Conservation (phyloP, 2,329 filamentous ascomycete species). For the Paecilomyces niveus region DNA sequence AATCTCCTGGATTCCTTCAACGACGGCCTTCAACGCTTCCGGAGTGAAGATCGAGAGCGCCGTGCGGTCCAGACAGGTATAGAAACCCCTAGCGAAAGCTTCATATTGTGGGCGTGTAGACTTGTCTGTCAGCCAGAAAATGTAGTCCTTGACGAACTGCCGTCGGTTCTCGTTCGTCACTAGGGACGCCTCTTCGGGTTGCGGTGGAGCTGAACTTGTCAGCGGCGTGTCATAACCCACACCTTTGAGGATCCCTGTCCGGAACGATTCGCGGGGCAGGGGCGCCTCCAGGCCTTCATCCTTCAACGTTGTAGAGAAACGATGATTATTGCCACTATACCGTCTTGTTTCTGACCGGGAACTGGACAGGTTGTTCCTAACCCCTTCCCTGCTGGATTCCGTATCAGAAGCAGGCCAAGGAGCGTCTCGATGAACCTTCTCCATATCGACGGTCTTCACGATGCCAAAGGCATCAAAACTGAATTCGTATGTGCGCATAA, state of each 20-base stretch:
- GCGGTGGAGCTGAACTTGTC: slow-evolving; percentile 22
- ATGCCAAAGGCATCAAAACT: slow-evolving; percentile 56
- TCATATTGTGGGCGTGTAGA: slow-evolving; percentile 70
- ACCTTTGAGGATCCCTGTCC: slow-evolving; percentile 18
- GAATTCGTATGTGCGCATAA: slow-evolving; percentile 81
- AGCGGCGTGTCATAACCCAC: slow-evolving; percentile 14
- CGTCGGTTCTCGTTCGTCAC: slow-evolving; percentile 76
- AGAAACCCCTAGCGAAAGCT: slow-evolving; percentile 77
- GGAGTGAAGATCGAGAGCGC: slow-evolving; percentile 68
- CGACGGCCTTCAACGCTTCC: slow-evolving; percentile 62
- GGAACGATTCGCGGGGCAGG: slow-evolving; percentile 3
- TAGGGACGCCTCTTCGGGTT: slow-evolving; percentile 52
- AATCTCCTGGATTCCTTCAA: slow-evolving; percentile 79
- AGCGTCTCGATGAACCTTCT: slow-evolving; percentile 30
- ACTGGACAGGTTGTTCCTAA: neutral
- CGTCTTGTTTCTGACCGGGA: neutral
- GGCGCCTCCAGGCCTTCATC: neutral
- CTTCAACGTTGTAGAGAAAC: neutral
- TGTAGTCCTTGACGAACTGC: slow-evolving; percentile 76
- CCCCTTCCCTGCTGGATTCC: slow-evolving; percentile 4
- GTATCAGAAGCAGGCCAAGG: slow-evolving; percentile 22
- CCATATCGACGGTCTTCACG: slow-evolving; percentile 50
- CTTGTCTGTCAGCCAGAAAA: slow-evolving; percentile 70
- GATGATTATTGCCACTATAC: neutral
- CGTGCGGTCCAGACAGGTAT: slow-evolving; percentile 62